Base-by-base conservation (phyloP, 176 grass and related monocot genomes). In the Oropetium thomaeum region DNA sequence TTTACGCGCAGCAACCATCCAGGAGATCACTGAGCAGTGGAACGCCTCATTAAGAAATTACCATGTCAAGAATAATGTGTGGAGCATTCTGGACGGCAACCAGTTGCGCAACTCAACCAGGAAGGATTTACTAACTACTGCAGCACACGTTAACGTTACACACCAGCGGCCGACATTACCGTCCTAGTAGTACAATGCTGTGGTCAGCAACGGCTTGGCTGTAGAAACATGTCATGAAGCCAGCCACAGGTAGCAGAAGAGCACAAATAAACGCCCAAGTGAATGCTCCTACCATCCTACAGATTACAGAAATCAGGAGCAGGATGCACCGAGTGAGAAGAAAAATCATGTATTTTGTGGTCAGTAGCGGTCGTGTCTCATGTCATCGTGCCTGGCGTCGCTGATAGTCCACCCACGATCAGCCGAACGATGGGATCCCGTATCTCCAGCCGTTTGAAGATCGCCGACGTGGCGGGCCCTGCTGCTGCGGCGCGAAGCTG, bases 391-490 rank as follows among this genome's bases (percentile, higher is more conserved):
- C 16, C 51, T 73, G 51, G 16, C n/a, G n/a, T 58, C 4, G 62
- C 23, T 26, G 26, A 64, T 76, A n/a, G n/a, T n/a, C n/a, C n/a
- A n/a, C n/a, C 60, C 45, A 49, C 58, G 37, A 80, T 83, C 76
- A 89, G 33, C 81, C 81, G 42, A 91, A 90, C 10, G 87, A 82
- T 58, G 74, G 71, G 45, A 85, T 83, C 22, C 89, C 92, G 2
- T 90, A 85, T 84, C 63, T 85, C 95, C 95, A 98, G 34, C 78
- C 77, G 28, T 89, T 93, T 10, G 87, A 89, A 35, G 86, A 91
- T 19, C 84, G 88, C 69, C 89, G 68, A 42, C 73, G 73, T 9
- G 73, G 38, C 58, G 62, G 47, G 8, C 68, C 61, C 1, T 63
- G 83, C 35, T 80, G 83, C 79, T 98, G 95, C 6, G 82, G 96